phyloP scores from a whole-genome alignment of 805 yeast genomes.

The Wickerhamomyces queroliae region DNA sequence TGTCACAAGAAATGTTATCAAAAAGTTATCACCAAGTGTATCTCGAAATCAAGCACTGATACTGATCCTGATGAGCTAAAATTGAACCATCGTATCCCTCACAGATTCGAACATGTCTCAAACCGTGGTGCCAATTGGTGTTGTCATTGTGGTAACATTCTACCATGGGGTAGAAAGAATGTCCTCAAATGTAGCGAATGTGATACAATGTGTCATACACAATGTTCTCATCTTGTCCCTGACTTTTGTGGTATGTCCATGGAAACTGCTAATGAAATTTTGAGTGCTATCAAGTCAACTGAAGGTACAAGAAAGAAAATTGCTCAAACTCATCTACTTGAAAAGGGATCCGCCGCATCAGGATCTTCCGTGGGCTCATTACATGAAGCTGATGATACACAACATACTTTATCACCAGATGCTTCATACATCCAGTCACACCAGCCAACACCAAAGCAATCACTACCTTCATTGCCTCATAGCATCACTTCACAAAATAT shows the following conservation, averaged over 20 bases:
- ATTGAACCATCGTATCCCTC: constrained; percentile 95
- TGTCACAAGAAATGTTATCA: constrained; percentile 80
- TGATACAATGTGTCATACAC: constrained; percentile 91
- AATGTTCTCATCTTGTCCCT: constrained; percentile 92
- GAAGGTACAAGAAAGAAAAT: constrained; percentile 32
- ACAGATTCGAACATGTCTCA: constrained; percentile 86
- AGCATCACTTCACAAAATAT: background rate
- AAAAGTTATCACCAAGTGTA: constrained; percentile 79
- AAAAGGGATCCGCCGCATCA: constrained; percentile 10
- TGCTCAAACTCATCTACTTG: constrained; percentile 10
- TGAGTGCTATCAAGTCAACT: constrained; percentile 77
- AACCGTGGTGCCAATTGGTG: constrained; percentile 99
- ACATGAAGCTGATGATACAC: background rate
- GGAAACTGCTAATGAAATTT: constrained; percentile 90
- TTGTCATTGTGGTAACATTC: constrained; percentile 95
- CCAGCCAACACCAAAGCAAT: background rate
- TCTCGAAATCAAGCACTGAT: constrained; percentile 68
- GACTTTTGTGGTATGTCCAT: constrained; percentile 98
- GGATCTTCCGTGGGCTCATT: constrained; percentile 7
- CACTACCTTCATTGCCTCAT: background rate
- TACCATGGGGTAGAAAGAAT: constrained; percentile 92
- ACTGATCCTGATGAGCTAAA: constrained; percentile 68
- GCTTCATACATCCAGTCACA: background rate
- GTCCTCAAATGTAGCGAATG: constrained; percentile 91
- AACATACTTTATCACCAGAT: background rate